Percentiles rank a stretch among this genome's conserved stretches.
phyloP scores from a whole-genome alignment of 1,284 basidiomycete genomes.

The Ceratobasidium sp. region DNA sequence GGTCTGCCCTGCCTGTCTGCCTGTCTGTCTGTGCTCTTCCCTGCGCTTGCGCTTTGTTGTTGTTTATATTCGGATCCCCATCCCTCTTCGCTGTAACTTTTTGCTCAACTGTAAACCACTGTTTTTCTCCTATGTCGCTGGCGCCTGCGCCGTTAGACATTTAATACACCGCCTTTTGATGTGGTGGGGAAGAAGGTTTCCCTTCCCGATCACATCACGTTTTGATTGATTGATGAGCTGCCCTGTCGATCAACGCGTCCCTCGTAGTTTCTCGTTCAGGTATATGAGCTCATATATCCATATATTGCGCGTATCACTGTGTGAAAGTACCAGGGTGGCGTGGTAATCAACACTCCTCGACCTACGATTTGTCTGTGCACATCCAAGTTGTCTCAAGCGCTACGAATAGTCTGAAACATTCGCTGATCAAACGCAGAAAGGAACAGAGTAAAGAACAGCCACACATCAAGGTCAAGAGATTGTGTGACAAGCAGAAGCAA shows the following conservation, averaged over 20 bases:
- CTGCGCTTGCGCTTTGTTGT: constrained; percentile 2
- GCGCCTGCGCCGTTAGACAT: not conserved
- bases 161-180: not conserved
- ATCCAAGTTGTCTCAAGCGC: not conserved
- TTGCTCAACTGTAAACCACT: not conserved
- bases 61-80: not conserved
- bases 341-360: not conserved
- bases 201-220: not conserved
- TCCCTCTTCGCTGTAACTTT: not conserved
- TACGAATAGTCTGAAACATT: not conserved
- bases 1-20: not conserved
- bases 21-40: constrained; percentile 14
- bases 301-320: not conserved
- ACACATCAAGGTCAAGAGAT: too few relatives aligned
- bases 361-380: not conserved
- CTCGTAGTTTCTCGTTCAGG: not conserved
- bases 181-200: not conserved
- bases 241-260: not conserved
- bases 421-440: not conserved
- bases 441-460: constrained; percentile 47
- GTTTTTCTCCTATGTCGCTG: not conserved
- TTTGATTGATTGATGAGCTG: not conserved
- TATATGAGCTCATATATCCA: not conserved
- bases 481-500: too few relatives aligned
- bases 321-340: not conserved